phyloP scores from a whole-genome alignment of 2,329 filamentous ascomycete species.

The Nannizziopsis barbatae region DNA sequence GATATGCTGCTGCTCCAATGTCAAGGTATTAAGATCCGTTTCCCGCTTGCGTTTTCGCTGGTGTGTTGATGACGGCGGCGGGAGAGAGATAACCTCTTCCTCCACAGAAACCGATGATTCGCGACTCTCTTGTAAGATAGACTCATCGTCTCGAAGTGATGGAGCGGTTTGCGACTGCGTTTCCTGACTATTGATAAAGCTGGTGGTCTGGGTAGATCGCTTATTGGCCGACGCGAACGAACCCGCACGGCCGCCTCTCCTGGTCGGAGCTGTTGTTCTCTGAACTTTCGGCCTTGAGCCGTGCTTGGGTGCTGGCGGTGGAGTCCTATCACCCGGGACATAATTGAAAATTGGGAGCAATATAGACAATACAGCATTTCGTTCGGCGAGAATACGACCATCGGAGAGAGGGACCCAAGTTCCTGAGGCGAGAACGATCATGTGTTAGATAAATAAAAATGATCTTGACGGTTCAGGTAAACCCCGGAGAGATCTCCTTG shows the following conservation, averaged over 20 bases:
- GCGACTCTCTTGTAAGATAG: conserved; percentile 70
- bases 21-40: conserved; percentile 40
- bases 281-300: conserved; percentile 72
- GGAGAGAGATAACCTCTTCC: conserved; percentile 58
- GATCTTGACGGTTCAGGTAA: not conserved
- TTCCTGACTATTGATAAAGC: conserved; percentile 5
- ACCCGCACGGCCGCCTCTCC: conserved; percentile 25
- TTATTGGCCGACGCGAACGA: conserved; percentile 14
- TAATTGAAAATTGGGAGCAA: conserved; percentile 83
- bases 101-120: conserved; percentile 78
- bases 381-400: conserved; percentile 68
- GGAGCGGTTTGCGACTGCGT: conserved; percentile 18
- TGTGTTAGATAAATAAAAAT: not conserved
- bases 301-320: conserved; percentile 88
- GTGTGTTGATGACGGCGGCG: conserved; percentile 49
- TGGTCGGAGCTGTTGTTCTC: conserved; percentile 41
- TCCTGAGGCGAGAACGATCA: conserved; percentile 41
- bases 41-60: conserved; percentile 67
- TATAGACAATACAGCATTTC: conserved; percentile 76
- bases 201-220: not conserved
- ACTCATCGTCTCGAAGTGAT: conserved; percentile 54
- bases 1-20: conserved; percentile 65
- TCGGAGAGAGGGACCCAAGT: conserved; percentile 90
- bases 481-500: not conserved
- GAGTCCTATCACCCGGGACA: conserved; percentile 70